phyloP scores from a whole-genome alignment of 257 asterid genomes.

The Plantago elongata region DNA sequence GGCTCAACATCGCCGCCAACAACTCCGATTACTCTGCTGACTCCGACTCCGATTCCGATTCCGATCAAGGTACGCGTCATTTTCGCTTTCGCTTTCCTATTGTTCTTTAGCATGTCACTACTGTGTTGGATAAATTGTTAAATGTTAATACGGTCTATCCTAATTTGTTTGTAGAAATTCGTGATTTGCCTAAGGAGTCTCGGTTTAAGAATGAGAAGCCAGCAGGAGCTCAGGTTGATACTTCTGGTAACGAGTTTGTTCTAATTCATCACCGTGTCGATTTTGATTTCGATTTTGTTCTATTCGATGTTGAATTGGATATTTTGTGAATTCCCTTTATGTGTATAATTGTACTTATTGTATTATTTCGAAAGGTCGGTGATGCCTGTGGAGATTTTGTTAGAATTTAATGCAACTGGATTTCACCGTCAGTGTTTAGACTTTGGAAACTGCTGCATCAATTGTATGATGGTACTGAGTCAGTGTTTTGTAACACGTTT shows the following conservation, averaged over 20 bases:
- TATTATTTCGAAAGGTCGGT: too few species aligned
- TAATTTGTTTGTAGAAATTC: constrained; percentile 29
- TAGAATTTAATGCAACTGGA: too few species aligned
- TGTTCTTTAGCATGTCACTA: background rate
- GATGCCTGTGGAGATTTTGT: too few species aligned
- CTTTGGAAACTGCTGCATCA: too few species aligned
- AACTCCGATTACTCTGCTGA: constrained; percentile 79
- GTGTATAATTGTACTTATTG: too few species aligned
- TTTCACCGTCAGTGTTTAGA: too few species aligned
- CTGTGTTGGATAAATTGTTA: background rate
- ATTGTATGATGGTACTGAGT: too few species aligned
- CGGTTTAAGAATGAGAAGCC: constrained; percentile 48
- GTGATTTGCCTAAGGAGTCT: constrained; percentile 42
- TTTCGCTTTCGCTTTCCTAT: constrained; percentile 8
- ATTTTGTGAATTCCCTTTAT: too few species aligned
- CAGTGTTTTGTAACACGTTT: too few species aligned
- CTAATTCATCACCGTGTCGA: background rate
- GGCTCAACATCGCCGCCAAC: constrained; percentile 48
- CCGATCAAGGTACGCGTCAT: constrained; percentile 41
- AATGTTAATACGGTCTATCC: too few species aligned
- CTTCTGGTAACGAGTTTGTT: constrained; percentile 42
- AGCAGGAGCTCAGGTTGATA: constrained; percentile 33
- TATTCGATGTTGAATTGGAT: background rate
- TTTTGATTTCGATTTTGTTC: background rate
- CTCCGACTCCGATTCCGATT: constrained; percentile 45